Evolutionary conservation across 768 basidiomycete species (phyloP).

Genomic region (Trametes cubensis): DNA sequence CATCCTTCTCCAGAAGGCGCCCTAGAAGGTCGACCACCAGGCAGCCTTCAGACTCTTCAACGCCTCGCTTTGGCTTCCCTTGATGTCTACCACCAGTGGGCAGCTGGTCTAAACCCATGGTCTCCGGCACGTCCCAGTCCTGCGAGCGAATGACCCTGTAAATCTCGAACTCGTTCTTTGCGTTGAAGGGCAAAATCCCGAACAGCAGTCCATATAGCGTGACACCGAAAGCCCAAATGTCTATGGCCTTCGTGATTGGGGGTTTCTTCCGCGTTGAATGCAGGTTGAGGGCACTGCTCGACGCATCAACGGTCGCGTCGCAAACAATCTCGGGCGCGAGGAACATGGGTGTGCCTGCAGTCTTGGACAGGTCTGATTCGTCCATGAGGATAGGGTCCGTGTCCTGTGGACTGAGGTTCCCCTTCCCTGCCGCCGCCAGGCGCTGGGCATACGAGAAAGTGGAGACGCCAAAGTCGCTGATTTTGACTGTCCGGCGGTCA

Average conservation of each 20-base stretch:
- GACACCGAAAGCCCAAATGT: conserved; percentile 97
- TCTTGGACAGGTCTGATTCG: conserved; percentile 84
- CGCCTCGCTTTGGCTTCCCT: conserved; percentile 16
- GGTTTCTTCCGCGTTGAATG: conserved; percentile 41
- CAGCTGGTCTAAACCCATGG: conserved; percentile 73
- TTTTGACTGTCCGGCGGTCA: conserved; percentile 89
- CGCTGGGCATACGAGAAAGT: conserved; percentile 92
- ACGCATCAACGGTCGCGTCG: conserved; percentile 43
- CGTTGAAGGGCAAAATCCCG: conserved; percentile 78
- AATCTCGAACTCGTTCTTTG: conserved; percentile 68
- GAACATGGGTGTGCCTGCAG: conserved; percentile 95
- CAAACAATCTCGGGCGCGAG: conserved; percentile 93
- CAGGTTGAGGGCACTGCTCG: conserved; percentile 39
- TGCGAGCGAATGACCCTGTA: conserved; percentile 79
- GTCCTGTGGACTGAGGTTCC: conserved; percentile 31
- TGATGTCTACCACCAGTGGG: conserved; percentile 66
- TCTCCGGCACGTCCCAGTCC: conserved; percentile 67
- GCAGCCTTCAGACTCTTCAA: conserved; percentile 53
- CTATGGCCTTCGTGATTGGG: conserved; percentile 88
- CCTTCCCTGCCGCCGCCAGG: conserved; percentile 63
- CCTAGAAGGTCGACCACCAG: conserved; percentile 74
- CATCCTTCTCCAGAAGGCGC: conserved; percentile 80
- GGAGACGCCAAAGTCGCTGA: conserved; percentile 97
- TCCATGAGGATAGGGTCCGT: conserved; percentile 73
- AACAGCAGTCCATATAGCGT: conserved; percentile 95